Evolutionary conservation across 2,329 filamentous ascomycete genomes (phyloP), one percentile per base, ranked within the genome.

Genomic region (Epichloe sibirici): DNA sequence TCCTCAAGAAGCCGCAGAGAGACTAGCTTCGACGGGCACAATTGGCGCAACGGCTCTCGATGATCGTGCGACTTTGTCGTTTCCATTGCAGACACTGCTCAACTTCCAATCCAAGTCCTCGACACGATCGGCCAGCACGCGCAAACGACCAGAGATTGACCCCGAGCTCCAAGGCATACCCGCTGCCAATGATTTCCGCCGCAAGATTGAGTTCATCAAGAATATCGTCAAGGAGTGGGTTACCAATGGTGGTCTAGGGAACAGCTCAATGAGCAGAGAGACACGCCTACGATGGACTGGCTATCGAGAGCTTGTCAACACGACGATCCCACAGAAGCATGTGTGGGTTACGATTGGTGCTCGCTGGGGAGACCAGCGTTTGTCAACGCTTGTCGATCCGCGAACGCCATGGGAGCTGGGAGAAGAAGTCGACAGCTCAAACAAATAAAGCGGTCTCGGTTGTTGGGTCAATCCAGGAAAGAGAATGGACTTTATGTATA

Each of bases 181-280:
- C 0, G 76, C 78, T 21, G 83, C 84, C 42, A 91, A 91, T 64
- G 79, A 83, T 57, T 80, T 91, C 63, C 79, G 83, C 37, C 75
- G 74, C 59, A 91, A 91, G 71, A 77, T 91, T 53, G 77, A 82
- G 54, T 90, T 90, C 63, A 80, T 90, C 60, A 75, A 77, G 58
- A 69, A 76, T 49, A 76, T 88, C 15, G 75, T 89, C 11, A 77
- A 76, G 57, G 84, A 88, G 64, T 91, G 87, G 87, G 78, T 82
- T 12, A 61, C 65, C 52, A 83, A 85, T 59, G 82, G 81, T 3
- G 87, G 87, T 2, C 68, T 90, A 35, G 87, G 87, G 50, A 82
- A 81, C 63, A 81, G 78, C 58, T 72, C 77, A 56, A 82, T 83
- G 75, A 71, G 70, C 55, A 71, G 72, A 51, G 74, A 77, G 43